Evolutionary conservation across 2,329 filamentous ascomycete genomes (phyloP), one percentile per base, ranked within the genome.

Genomic region (Neophaeococcomyces aloes): DNA sequence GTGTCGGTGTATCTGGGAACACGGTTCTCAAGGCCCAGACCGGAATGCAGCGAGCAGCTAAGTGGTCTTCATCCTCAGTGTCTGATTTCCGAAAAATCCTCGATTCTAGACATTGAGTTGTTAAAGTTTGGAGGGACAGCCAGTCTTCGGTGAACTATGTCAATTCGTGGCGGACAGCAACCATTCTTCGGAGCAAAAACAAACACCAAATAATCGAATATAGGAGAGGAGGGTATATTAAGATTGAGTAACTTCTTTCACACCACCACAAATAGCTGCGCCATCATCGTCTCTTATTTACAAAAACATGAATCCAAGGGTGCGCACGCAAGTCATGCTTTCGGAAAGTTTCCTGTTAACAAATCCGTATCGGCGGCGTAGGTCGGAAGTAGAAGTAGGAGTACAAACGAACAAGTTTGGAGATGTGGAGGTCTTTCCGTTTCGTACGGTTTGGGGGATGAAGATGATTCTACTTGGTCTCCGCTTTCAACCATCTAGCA

Each of bases 401-500:
- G 21, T 45, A 21, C 18, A 38, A 44, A 47, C 42, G 39, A 42
- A 44, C 47, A 44, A 35, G 33, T 21, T 38, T 14, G 38, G 32
- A 18, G 41, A 29, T 5, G 41, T 21, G n/a, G n/a, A n/a, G n/a
- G n/a, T n/a, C n/a, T n/a, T n/a, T n/a, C n/a, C n/a, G n/a, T n/a
- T n/a, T n/a, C n/a, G n/a, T n/a, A n/a, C n/a, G n/a, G n/a, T n/a
- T n/a, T n/a, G n/a, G n/a, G n/a, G n/a, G n/a, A n/a, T n/a, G n/a
- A n/a, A n/a, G n/a, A n/a, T n/a, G n/a, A n/a, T n/a, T 54, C 47
- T 57, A 59, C 49, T 58, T 56, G 49, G 54, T 57, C 41, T 56
- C 55, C 21, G 58, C 51, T 38, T 54, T 51, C 34, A 61, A 49
- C 51, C 49, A 57, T 40, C 57, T 59, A 33, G 15, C 13, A 38